Evolutionary conservation across 2,329 filamentous ascomycete species (phyloP), one percentile per base, ranked within the genome.

Genomic region (Curvularia sp.): DNA sequence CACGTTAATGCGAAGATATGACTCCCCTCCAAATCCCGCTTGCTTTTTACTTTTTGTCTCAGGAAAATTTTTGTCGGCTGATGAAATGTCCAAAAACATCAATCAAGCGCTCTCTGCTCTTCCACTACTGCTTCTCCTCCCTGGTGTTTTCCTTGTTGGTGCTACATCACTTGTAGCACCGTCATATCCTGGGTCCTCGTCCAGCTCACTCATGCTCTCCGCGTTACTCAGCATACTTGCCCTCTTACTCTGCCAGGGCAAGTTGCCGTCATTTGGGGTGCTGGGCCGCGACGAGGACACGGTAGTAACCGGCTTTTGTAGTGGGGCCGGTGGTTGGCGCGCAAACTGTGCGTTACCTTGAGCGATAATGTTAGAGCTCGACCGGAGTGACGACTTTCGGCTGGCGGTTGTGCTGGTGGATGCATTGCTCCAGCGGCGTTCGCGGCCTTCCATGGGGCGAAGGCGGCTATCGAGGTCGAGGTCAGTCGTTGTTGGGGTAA

Each of bases 361-460:
- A 8, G 64, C 22, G 9, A 44, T 61, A 20, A 70, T 53, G n/a
- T 62, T 58, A 5, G 64, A 63, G 15, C 63, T 61, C 2, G 71
- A 71, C 24, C 71, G 70, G 8, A 65, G 47, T 0, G 64, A 62
- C 2, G 51, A 59, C 24, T 62, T 62, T 20, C 62, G 56, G 13
- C 58, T 62, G 9, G 64, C 53, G 1, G 66, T 64, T 2, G 70
- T 63, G 31, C 66, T 72, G 9, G 68, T 70, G 1, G 73, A 66
- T 5, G 73, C 75, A 55, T 72, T 76, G 35, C 73, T 76, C 74
- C 72, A 76, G 20, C 74, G 61, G 5, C 75, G 64, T 28, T 75
- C 71, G 26, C 55, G 60, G 20, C 22, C 48, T 56, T 72, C 67
- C 5, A 57, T 46, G 9, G 65, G 58, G 0, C 68, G 61, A 1